Conservation (phyloP, 2,329 filamentous ascomycete species). For the Trichoderma endophyticum region DNA sequence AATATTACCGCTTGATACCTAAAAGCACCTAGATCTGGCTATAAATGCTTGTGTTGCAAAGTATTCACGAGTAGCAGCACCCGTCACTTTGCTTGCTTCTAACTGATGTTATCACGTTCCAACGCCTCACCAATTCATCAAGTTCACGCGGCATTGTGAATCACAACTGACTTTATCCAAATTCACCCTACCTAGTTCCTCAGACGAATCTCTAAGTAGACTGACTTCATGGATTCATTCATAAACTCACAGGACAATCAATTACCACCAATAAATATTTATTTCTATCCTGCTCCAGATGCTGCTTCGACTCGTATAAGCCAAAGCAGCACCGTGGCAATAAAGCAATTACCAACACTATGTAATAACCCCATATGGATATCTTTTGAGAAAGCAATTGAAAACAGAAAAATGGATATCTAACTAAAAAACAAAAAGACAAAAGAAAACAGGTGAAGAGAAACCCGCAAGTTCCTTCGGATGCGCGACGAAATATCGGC, state of each 20-base stretch:
- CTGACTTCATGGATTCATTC: background rate
- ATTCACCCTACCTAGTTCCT: background rate
- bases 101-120: background rate
- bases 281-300: background rate
- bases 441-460: background rate
- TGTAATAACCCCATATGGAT: background rate
- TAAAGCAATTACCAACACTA: background rate
- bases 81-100: background rate
- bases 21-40: background rate
- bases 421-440: background rate
- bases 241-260: no score
- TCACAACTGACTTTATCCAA: background rate
- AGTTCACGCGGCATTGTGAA: background rate
- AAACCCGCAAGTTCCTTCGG: background rate
- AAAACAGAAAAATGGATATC: constrained; percentile 5
- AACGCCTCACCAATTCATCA: background rate
- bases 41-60: background rate
- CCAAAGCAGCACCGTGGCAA: background rate
- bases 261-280: background rate
- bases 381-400: background rate
- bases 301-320: background rate
- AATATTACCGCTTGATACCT: background rate
- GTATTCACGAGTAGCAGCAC: background rate
- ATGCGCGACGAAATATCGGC: no score
- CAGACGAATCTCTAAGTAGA: background rate